Base-by-base conservation (phyloP, 2,329 filamentous ascomycete species). In the Cryphonectria radicalis region DNA sequence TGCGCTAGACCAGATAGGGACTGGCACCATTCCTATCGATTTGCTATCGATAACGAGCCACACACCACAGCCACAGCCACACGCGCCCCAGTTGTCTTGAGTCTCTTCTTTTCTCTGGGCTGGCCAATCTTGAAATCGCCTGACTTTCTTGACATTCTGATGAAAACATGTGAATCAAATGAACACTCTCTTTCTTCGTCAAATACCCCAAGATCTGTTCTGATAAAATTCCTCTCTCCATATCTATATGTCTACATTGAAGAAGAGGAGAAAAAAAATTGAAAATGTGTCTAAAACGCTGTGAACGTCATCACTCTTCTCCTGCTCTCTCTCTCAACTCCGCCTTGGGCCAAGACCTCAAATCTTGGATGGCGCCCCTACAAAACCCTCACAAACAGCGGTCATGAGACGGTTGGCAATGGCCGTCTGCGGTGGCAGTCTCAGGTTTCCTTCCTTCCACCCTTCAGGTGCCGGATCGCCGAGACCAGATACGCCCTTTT, bases 381-480 rank as follows among this genome's bases (percentile, higher is more conserved):
- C 83, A 79, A 93, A 96, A 0, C 94, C 94, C 66, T 90, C 89
- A 0, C 91, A 88, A 19, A 97, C 94, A 0, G 94, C 93, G 67
- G 85, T 87, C 76, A 99, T 90, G 78, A 98, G 82, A 79, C 95
- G 92, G 80, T 98, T 93, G 22, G 96, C 96, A 86, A 99, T 98
- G 1, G 96, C 95, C 50, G 94, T 97, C 71, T 86, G 84, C 2
- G 94, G 94, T 63, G 96, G 96, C 78, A 99, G 81, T 70, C 93
- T 88, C 83, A 99, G 80, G 4, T 86, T 89, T 0, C 94, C 94
- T 79, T 95, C 90, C 78, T 90, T 91, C 78, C 94, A 95, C 14
- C 87, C 91, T 57, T 87, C 82, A 0, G 89, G 88, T 1, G 91
- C 83, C 1, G 84, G 79, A 59, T 92, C 91, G 19, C 90, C 92